Conservation (phyloP, 2,329 filamentous ascomycete species). For the Clarireedia monteithiana region DNA sequence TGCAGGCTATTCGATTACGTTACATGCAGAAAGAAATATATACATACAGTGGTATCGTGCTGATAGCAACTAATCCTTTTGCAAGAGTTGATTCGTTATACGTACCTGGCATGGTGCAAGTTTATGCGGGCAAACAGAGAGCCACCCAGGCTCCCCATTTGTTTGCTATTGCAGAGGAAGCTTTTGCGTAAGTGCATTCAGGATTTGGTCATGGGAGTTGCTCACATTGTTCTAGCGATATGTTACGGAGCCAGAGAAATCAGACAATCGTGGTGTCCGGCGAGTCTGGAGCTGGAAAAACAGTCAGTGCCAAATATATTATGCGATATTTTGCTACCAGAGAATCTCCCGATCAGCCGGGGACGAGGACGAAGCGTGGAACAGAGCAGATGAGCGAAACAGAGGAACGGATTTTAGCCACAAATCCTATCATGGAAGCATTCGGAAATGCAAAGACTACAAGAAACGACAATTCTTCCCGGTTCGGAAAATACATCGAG, state of each 20-base stretch:
- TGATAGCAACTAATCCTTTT: slow-evolving; percentile 98
- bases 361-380: slow-evolving; percentile 66
- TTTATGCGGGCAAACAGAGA: slow-evolving; percentile 94
- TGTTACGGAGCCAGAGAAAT: slow-evolving; percentile 92
- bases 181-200: slow-evolving; percentile 68
- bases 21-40: slow-evolving; percentile 99
- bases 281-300: slow-evolving; percentile 97
- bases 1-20: slow-evolving; percentile 94
- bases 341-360: slow-evolving; percentile 84
- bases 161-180: slow-evolving; percentile 97
- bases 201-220: slow-evolving; percentile 4
- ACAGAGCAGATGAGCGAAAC: slow-evolving; percentile 88
- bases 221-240: slow-evolving; percentile 62
- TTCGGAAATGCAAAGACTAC: slow-evolving; percentile 99
- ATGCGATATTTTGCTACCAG: slow-evolving; percentile 99
- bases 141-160: slow-evolving; percentile 95
- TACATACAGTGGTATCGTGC: slow-evolving; percentile 96
- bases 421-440: slow-evolving; percentile 99
- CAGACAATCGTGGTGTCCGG: slow-evolving; percentile 99
- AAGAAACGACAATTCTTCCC: slow-evolving; percentile 96
- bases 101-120: slow-evolving; percentile 98
- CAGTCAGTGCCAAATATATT: slow-evolving; percentile 98
- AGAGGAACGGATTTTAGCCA: slow-evolving; percentile 95
- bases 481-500: slow-evolving; percentile 99
- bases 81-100: slow-evolving; percentile 96